Percentiles rank a stretch among this genome's conserved stretches.
Conservation (phyloP, 495 filamentous ascomycete genomes). For the Hypoxylon crocopeplum region DNA sequence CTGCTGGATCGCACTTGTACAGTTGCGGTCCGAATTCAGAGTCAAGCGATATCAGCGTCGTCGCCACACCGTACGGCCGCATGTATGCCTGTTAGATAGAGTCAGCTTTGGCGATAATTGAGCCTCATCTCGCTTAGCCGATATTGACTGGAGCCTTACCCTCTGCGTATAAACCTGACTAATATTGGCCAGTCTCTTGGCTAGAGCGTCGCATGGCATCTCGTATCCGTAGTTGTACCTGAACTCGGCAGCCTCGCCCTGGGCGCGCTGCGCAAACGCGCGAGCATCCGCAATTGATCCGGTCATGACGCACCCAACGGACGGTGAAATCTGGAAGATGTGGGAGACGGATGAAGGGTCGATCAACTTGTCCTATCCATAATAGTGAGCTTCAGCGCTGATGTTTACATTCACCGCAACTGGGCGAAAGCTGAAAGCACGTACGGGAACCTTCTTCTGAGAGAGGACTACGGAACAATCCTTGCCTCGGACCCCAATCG, state of each 20-base stretch:
- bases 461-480: constrained; percentile 95
- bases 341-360: constrained; percentile 96
- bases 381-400: constrained; percentile 42
- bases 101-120: constrained; percentile 30
- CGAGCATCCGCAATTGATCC: constrained; percentile 97
- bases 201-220: constrained; percentile 97
- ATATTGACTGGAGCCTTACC: constrained; percentile 60
- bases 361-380: constrained; percentile 91
- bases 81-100: constrained; percentile 79
- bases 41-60: constrained; percentile 92
- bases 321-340: constrained; percentile 94
- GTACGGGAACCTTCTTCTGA: constrained; percentile 98
- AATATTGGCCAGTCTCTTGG: constrained; percentile 97
- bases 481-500: constrained; percentile 93
- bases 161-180: constrained; percentile 98
- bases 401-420: constrained; percentile 18
- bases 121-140: constrained; percentile 15
- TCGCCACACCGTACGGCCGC: constrained; percentile 94
- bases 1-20: constrained; percentile 97
- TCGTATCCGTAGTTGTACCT: constrained; percentile 98
- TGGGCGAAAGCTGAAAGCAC: constrained; percentile 46
- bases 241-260: constrained; percentile 96
- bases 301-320: constrained; percentile 97
- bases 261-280: constrained; percentile 87
- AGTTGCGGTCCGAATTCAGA: constrained; percentile 93